Percentiles rank a stretch among this genome's conserved stretches.
These are phyloP conservation scores for Boletus rubropictus DNA, from an alignment of 768 basidiomycete genomes.

Conservation along the genomic window DNA sequence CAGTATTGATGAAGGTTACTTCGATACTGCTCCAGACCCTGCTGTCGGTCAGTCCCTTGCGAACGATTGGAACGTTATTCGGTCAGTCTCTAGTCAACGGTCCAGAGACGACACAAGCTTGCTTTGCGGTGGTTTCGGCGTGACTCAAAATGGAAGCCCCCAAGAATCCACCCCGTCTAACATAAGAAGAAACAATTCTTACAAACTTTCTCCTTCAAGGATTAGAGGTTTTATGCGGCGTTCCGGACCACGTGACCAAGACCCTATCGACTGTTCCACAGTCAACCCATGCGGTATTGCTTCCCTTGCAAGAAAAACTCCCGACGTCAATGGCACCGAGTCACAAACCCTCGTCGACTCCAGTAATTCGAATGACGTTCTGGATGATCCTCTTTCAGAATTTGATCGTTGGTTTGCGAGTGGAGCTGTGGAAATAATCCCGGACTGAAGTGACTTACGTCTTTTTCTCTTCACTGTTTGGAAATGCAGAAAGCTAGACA, in stretches of 20 bases:
- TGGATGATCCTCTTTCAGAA: slow-evolving; percentile 53
- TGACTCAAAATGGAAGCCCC: not conserved
- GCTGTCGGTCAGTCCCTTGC: not conserved
- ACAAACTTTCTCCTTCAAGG: slow-evolving; percentile 22
- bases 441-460: slow-evolving; percentile 12
- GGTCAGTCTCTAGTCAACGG: slow-evolving; percentile 3
- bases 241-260: not conserved
- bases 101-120: slow-evolving; percentile 5
- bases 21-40: slow-evolving; percentile 24
- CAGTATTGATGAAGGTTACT: slow-evolving; percentile 26
- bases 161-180: not conserved
- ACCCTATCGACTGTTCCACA: not conserved
- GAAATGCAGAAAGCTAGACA: not conserved
- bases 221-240: slow-evolving; percentile 20
- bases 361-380: slow-evolving; percentile 7
- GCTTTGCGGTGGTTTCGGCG: not conserved
- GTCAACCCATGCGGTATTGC: not conserved
- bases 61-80: slow-evolving; percentile 2
- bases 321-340: not conserved
- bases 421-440: slow-evolving; percentile 51
- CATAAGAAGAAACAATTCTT: slow-evolving; percentile 5
- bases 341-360: not conserved
- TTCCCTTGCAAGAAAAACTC: not conserved
- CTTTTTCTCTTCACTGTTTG: not conserved
- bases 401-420: slow-evolving; percentile 67